A percentile compares a stretch with the other conserved stretches of the same genome.
Evolutionary conservation across 371 early-diverging fungal species (phyloP).

Genomic region (Mortierella sp.): DNA sequence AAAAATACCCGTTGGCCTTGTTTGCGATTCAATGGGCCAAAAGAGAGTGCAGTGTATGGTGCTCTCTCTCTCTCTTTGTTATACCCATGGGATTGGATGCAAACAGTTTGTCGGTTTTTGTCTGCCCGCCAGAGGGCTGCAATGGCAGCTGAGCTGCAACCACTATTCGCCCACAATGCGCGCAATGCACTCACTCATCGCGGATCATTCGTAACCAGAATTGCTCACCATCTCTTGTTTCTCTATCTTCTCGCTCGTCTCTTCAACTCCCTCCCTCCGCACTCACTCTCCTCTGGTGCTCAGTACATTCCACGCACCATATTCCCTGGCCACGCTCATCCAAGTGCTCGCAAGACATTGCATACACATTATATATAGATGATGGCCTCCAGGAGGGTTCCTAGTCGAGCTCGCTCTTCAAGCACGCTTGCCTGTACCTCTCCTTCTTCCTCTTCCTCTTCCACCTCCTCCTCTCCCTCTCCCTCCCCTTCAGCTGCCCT

Average conservation of each 20-base stretch:
- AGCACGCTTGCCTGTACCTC: constrained; percentile 8
- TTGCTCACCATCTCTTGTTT: constrained; percentile 7
- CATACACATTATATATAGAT: constrained; percentile 7
- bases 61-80: too few species aligned
- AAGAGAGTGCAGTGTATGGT: too few species aligned
- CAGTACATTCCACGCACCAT: neutral
- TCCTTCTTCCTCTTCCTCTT: constrained; percentile 1
- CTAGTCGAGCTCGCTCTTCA: constrained; percentile 31
- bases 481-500: constrained; percentile 3
- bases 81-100: too few species aligned
- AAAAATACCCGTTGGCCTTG: too few species aligned
- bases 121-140: too few species aligned
- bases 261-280: neutral
- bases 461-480: constrained; percentile 1
- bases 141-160: too few species aligned
- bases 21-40: too few species aligned
- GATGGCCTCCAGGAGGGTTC: constrained; percentile 21
- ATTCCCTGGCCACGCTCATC: neutral
- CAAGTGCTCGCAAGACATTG: too few species aligned
- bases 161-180: too few species aligned
- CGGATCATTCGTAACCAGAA: too few species aligned
- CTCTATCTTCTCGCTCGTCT: constrained; percentile 2
- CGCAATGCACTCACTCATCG: too few species aligned
- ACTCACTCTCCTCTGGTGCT: neutral
- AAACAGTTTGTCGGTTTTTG: too few species aligned